Evolutionary conservation across 2,329 filamentous ascomycete genomes (phyloP).

Genomic region (Ophiostoma tasmaniense): DNA sequence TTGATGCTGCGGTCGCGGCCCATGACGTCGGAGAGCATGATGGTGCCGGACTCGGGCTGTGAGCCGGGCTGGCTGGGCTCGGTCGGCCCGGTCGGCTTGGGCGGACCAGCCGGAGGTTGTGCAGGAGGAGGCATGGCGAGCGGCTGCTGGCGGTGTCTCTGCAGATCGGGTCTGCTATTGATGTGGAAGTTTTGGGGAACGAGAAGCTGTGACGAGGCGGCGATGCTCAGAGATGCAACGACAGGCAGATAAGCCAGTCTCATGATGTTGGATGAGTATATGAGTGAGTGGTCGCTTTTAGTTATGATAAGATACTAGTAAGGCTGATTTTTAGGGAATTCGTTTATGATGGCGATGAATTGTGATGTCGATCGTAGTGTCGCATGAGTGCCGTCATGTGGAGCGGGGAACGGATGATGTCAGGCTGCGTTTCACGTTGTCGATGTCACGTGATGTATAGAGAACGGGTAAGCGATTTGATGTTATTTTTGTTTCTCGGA

Average conservation of each 20-base stretch:
- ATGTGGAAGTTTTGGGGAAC: constrained; percentile 8
- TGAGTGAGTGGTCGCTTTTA: neutral
- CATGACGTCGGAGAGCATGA: constrained; percentile 78
- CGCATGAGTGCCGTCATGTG: neutral
- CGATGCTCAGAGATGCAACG: constrained; percentile 17
- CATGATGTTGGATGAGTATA: constrained; percentile 9
- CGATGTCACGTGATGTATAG: neutral
- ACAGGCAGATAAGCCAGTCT: constrained; percentile 13
- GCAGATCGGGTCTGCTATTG: neutral
- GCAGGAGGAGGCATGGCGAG: constrained; percentile 21
- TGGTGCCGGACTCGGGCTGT: constrained; percentile 30
- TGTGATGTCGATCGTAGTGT: neutral
- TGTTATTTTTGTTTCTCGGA: too few relatives aligned
- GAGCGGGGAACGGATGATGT: constrained; percentile 1
- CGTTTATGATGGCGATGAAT: neutral
- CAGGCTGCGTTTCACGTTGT: neutral
- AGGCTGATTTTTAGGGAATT: neutral
- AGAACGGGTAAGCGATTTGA: too few relatives aligned
- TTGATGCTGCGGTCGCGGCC: constrained; percentile 70
- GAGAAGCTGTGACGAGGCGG: constrained; percentile 17
- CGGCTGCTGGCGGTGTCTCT: constrained; percentile 11
- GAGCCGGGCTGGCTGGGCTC: constrained; percentile 23
- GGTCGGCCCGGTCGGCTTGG: constrained; percentile 18
- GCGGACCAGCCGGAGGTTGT: constrained; percentile 20
- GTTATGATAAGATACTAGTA: neutral